Evolutionary conservation across 2,329 filamentous ascomycete genomes (phyloP).

Genomic region (Xylaria arbuscula): DNA sequence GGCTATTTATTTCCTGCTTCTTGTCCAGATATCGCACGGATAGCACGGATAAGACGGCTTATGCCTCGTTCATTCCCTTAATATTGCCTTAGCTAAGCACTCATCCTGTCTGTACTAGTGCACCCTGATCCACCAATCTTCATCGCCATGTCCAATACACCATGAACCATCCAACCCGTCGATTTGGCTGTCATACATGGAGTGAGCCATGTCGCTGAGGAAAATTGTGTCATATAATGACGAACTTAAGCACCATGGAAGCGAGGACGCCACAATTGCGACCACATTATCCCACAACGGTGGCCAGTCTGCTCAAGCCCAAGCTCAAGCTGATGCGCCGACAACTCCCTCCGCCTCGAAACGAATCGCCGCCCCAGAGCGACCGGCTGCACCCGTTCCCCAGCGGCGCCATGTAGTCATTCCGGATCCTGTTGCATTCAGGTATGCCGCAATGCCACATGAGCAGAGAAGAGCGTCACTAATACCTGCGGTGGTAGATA

Average conservation of each 20-base stretch:
- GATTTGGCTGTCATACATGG: conserved; percentile 42
- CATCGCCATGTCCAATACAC: conserved; percentile 38
- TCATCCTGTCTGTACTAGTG: background rate
- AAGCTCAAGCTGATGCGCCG: conserved; percentile 45
- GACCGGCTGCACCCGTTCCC: conserved; percentile 45
- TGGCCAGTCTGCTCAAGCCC: conserved; percentile 41
- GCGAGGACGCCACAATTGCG: conserved; percentile 54
- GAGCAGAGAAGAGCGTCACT: conserved; percentile 4
- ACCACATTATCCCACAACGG: conserved; percentile 49
- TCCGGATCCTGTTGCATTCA: conserved; percentile 68
- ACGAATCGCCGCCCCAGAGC: conserved; percentile 31
- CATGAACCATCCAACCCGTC: conserved; percentile 42
- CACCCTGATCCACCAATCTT: background rate
- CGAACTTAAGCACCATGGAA: conserved; percentile 52
- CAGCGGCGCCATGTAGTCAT: conserved; percentile 63
- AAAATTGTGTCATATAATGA: conserved; percentile 42
- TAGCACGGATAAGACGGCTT: conserved; percentile 15
- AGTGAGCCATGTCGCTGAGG: conserved; percentile 50
- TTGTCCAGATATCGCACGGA: conserved; percentile 5
- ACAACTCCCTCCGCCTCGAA: conserved; percentile 38
- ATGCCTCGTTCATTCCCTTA: background rate
- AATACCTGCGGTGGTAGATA: conserved; percentile 61
- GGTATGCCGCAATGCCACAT: conserved; percentile 51
- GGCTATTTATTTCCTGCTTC: conserved; percentile 5
- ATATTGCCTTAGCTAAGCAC: too few relatives aligned